A percentile compares a stretch with the other conserved stretches of the same genome.
Evolutionary conservation across 2,329 filamentous ascomycete genomes (phyloP).

Genomic region (Ceratocystis cacaofunesta): DNA sequence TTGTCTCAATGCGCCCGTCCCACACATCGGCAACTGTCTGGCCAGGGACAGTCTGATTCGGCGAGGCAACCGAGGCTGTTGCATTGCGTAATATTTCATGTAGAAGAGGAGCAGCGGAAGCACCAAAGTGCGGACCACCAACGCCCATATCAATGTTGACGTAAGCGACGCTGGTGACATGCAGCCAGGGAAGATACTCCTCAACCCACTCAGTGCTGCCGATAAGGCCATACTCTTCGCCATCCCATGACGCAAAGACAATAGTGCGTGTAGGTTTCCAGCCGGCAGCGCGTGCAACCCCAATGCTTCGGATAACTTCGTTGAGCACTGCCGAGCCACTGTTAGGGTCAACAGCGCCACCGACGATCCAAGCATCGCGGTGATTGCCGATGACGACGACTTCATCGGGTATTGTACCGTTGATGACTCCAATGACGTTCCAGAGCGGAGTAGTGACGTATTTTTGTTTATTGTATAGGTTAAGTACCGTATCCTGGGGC

Average conservation of each 20-base stretch:
- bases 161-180: slow-evolving; percentile 59
- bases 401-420: slow-evolving; percentile 70
- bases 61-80: slow-evolving; percentile 46
- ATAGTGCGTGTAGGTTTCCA: slow-evolving; percentile 63
- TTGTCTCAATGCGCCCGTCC: slow-evolving; percentile 45
- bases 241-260: slow-evolving; percentile 74
- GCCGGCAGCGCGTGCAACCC: slow-evolving; percentile 47
- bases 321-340: slow-evolving; percentile 67
- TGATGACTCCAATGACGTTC: slow-evolving; percentile 87
- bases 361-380: slow-evolving; percentile 76
- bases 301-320: slow-evolving; percentile 63
- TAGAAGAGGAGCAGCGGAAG: slow-evolving; percentile 58
- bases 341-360: slow-evolving; percentile 73
- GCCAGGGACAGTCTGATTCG: slow-evolving; percentile 58
- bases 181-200: slow-evolving; percentile 71
- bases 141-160: slow-evolving; percentile 72
- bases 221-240: slow-evolving; percentile 72
- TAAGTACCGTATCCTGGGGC: slow-evolving; percentile 54
- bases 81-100: slow-evolving; percentile 57
- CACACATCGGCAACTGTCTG: slow-evolving; percentile 61
- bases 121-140: slow-evolving; percentile 46
- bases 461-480: slow-evolving; percentile 64
- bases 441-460: slow-evolving; percentile 71
- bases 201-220: slow-evolving; percentile 91
- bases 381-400: slow-evolving; percentile 87